Base-by-base conservation (phyloP, 108 stramenopile species). In the Conticribra weissflogii region DNA sequence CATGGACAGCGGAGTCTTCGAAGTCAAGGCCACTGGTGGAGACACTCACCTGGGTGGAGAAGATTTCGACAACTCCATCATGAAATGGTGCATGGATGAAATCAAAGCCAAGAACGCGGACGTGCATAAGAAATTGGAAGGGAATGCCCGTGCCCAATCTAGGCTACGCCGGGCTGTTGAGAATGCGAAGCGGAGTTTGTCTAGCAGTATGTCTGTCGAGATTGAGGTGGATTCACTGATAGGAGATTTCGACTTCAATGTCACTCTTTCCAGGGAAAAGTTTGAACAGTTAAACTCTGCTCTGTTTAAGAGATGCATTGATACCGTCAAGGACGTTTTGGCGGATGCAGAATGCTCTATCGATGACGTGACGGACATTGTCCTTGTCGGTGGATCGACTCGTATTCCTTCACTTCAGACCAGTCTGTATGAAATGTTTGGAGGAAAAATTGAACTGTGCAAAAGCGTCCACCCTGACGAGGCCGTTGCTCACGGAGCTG, bases 41-140 rank as follows among this genome's bases (percentile, higher is more conserved):
- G 94, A 96, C 72, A 96, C 94, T 23, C 96, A 95, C 59, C 72
- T 94, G 48, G 94, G 94, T 22, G 94, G 94, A n/a, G 93, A 94
- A 85, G 94, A 96, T 86, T 97, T 96, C 44, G 96, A 97, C 69
- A 89, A 95, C 72, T 66, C 85, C 50, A 66, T 96, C 41, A 85
- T 97, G 67, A 76, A 85, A 24, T 92, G 93, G 92, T 87, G 85
- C 64, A 61, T 93, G 49, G 87, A 93, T 54, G 74, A 90, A 71
- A 66, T 84, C 61, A 71, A 74, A 65, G 66, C 85, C 54, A 86
- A 53, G 88, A 85, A 70, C 71, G 83, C 66, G 57, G 88, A 85
- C 21, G 71, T 57, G n/a, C 63, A 48, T 45, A 69, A 63, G 52
- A 68, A 81, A 22, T 32, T 83, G 17, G 64, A 72, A 61, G 66